phyloP scores from a whole-genome alignment of 2,329 filamentous ascomycete genomes.

The Colletotrichum melonis region DNA sequence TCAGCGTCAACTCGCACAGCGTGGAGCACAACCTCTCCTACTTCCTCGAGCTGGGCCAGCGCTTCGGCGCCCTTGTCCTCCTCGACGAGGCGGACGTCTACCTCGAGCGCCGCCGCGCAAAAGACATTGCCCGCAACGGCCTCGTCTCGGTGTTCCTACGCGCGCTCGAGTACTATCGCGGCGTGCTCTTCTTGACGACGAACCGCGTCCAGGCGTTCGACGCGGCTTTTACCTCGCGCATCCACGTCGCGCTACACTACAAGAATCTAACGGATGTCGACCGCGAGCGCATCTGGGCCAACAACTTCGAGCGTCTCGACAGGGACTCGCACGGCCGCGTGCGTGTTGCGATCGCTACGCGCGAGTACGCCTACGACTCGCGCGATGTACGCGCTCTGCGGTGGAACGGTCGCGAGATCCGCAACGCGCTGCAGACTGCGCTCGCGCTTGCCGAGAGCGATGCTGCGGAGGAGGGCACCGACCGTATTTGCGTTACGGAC shows the following conservation, averaged over 20 bases:
- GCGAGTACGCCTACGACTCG: slow-evolving; percentile 39
- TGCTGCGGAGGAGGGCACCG: slow-evolving; percentile 34
- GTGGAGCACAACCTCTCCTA: slow-evolving; percentile 58
- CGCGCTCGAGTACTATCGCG: slow-evolving; percentile 63
- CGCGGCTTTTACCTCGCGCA: slow-evolving; percentile 45
- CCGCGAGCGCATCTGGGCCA: slow-evolving; percentile 44
- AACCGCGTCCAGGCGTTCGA: slow-evolving; percentile 56
- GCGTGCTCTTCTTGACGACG: slow-evolving; percentile 62
- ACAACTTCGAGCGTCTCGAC: slow-evolving; percentile 42
- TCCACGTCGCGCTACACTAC: slow-evolving; percentile 46
- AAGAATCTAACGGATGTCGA: slow-evolving; percentile 42
- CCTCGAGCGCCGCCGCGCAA: slow-evolving; percentile 60
- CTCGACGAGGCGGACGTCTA: slow-evolving; percentile 72
- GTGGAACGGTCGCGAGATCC: slow-evolving; percentile 44
- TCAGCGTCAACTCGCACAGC: slow-evolving; percentile 50
- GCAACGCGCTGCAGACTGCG: slow-evolving; percentile 50
- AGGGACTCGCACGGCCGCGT: slow-evolving; percentile 40
- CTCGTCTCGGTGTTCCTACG: slow-evolving; percentile 62
- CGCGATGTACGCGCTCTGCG: slow-evolving; percentile 36
- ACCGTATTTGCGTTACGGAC: slow-evolving; percentile 35
- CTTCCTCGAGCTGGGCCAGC: slow-evolving; percentile 60
- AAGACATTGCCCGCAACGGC: slow-evolving; percentile 58
- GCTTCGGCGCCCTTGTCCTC: slow-evolving; percentile 63
- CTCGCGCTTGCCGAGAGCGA: slow-evolving; percentile 44
- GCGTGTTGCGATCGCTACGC: slow-evolving; percentile 37